phyloP scores from a whole-genome alignment of 2,329 filamentous ascomycete genomes.

The Aspergillus melleus region DNA sequence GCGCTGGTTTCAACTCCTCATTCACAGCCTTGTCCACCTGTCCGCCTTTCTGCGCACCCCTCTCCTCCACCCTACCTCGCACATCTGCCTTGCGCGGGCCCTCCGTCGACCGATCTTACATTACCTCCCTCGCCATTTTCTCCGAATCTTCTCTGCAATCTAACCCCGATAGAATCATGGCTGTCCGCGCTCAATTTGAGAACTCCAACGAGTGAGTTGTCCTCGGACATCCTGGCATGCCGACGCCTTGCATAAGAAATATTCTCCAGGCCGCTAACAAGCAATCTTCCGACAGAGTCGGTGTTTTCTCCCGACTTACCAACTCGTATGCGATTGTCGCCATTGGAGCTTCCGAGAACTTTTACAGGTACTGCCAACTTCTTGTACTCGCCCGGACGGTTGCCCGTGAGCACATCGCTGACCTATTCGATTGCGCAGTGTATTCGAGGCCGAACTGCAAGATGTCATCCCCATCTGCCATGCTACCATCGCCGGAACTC shows the following conservation, averaged over 20 bases:
- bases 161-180: conserved; percentile 34
- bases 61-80: background rate
- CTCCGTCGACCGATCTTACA: background rate
- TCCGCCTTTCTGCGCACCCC: background rate
- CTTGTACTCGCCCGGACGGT: background rate
- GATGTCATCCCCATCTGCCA: conserved; percentile 97
- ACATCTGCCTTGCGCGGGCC: background rate
- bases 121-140: background rate
- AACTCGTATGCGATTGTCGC: conserved; percentile 96
- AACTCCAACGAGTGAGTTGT: conserved; percentile 50
- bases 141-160: conserved; percentile 3
- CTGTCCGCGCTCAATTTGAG: conserved; percentile 52
- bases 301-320: conserved; percentile 94
- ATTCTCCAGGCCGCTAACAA: conserved; percentile 1
- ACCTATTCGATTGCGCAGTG: conserved; percentile 49
- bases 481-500: conserved; percentile 92
- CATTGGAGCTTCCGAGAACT: conserved; percentile 95
- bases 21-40: background rate
- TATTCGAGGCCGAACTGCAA: conserved; percentile 97
- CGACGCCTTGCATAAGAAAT: background rate
- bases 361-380: conserved; percentile 69
- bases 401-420: background rate
- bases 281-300: conserved; percentile 64
- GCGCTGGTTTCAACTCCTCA: background rate
- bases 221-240: background rate